These are phyloP conservation scores for Plasmodium cynomolgi DNA, from an alignment of 169 alveolate species.

Conservation along the genomic window DNA sequence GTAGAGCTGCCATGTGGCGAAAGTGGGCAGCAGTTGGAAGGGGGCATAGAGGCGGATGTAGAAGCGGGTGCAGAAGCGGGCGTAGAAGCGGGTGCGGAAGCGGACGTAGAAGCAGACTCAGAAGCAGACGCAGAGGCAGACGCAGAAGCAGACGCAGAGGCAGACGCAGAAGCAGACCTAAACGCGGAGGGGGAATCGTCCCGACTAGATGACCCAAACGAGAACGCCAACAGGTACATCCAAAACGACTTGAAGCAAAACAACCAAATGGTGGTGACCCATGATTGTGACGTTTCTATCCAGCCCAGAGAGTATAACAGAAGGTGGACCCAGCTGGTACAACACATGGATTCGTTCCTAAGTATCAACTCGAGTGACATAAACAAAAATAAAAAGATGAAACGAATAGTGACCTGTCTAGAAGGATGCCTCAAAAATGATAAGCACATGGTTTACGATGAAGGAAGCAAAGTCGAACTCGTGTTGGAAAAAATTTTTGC, in stretches of 20 bases:
- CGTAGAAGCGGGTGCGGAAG: background rate
- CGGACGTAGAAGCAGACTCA: background rate
- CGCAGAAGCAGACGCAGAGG: background rate
- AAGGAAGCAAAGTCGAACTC: background rate
- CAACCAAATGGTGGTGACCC: background rate
- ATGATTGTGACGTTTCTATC: background rate
- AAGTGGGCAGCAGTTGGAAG: background rate
- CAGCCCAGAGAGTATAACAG: background rate
- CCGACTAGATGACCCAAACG: background rate
- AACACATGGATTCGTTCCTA: slow-evolving; percentile 24
- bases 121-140: background rate
- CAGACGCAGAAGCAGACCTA: background rate
- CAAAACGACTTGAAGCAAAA: background rate
- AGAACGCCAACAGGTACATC: background rate
- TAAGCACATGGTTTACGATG: slow-evolving; percentile 20
- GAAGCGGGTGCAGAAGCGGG: background rate
- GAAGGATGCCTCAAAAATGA: slow-evolving; percentile 45
- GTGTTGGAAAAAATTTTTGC: slow-evolving; percentile 27
- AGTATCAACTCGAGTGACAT: slow-evolving; percentile 12
- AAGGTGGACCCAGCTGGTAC: background rate
- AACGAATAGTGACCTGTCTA: slow-evolving; percentile 16
- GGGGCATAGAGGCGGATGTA: background rate
- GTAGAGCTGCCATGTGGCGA: background rate
- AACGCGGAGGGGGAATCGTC: background rate
- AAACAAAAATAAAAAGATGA: slow-evolving; percentile 50